phyloP scores from a whole-genome alignment of 257 asterid genomes.

The Fraxinus anomala region DNA sequence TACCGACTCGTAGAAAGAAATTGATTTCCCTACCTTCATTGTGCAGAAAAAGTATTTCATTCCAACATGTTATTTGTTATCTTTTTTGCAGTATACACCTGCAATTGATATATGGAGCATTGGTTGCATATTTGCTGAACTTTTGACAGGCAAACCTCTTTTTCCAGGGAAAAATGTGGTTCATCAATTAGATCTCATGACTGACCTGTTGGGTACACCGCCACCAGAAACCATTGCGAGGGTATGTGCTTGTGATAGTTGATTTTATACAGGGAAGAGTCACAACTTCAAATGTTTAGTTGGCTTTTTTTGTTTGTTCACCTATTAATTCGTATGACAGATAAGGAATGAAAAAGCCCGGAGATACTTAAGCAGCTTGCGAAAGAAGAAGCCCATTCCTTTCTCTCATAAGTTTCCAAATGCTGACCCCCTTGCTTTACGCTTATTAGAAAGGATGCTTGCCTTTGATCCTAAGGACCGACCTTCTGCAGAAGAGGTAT shows the following conservation, averaged over 20 bases:
- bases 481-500: slow-evolving; percentile 90
- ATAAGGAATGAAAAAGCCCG: slow-evolving; percentile 97
- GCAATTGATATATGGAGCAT: slow-evolving; percentile 98
- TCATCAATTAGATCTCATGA: slow-evolving; percentile 93
- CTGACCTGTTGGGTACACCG: slow-evolving; percentile 85
- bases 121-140: slow-evolving; percentile 95
- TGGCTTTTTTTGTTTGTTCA: no score
- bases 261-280: no score
- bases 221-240: slow-evolving; percentile 84
- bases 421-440: slow-evolving; percentile 86
- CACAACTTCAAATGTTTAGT: not conserved
- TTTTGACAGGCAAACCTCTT: slow-evolving; percentile 85
- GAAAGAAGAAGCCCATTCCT: slow-evolving; percentile 76
- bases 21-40: no score
- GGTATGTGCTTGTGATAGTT: slow-evolving; percentile 43
- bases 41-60: not conserved
- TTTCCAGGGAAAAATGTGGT: slow-evolving; percentile 98
- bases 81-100: slow-evolving; percentile 75
- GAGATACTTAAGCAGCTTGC: slow-evolving; percentile 94
- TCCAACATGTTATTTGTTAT: slow-evolving; percentile 24
- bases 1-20: no score
- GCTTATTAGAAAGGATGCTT: slow-evolving; percentile 82
- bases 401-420: slow-evolving; percentile 83
- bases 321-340: slow-evolving; percentile 55
- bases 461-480: slow-evolving; percentile 97